Base-by-base conservation (phyloP, 805 yeast species). In the Nakazawaea anatomiae region DNA sequence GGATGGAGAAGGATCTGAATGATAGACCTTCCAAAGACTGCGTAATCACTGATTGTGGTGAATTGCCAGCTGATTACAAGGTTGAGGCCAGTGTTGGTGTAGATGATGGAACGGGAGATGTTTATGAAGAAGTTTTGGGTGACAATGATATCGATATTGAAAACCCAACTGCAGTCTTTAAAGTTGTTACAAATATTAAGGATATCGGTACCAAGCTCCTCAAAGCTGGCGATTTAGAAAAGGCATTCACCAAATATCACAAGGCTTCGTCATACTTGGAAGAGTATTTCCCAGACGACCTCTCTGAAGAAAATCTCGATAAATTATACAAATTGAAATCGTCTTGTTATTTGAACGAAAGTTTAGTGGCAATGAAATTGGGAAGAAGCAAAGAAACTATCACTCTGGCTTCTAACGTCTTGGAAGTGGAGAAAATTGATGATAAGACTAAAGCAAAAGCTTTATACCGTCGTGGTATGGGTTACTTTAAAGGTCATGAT, bases 101-200 rank as follows among this genome's bases (percentile, higher is more conserved):
- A 14, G 85, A 80, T 51, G 97, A 89, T 62, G 91, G 88, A 25
- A 85, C 88, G 27, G 97, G 96, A 44, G 97, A 91, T 66, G 69
- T 74, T 36, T 89, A 82, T 65, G 96, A 88, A 59, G 91, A 83
- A 44, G 73, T 74, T 28, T 73, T 91, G 50, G 85, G 78, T 34
- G 96, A 87, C 63, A 94, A 91, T 65, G 80, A 80, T 51, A 77
- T 88, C 46, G 84, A 86, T 60, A 56, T 75, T 30, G 72, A 75
- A 18, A 68, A 79, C 31, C 82, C 88, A n/a, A 80, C 77, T 42
- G 71, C 83, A 8, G 96, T 89, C 4, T 72, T 87, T 55, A 71
- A 72, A 35, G 94, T 89, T 2, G 81, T 85, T 36, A 73, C 72
- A 40, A 67, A 72, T 32, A 76, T 90, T 58, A 91, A 91, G 67